A percentile compares a stretch with the other conserved stretches of the same genome.
Conservation (phyloP, 2,329 filamentous ascomycete genomes). For the Lachnellula hyalina region DNA sequence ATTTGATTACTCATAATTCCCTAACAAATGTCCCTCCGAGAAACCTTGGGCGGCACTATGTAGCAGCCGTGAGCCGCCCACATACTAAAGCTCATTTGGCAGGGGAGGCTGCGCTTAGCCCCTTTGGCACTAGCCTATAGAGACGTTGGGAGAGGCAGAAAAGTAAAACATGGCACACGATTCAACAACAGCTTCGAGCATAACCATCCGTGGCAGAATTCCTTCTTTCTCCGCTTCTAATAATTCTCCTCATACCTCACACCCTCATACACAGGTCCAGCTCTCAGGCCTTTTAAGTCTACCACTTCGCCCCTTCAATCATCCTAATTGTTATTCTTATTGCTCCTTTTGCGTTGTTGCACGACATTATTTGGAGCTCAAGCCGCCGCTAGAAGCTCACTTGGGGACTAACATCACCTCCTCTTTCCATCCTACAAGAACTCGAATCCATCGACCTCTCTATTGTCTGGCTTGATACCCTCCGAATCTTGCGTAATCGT, state of each 20-base stretch:
- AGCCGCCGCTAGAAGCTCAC: too few relatives aligned
- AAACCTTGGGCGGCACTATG: too few relatives aligned
- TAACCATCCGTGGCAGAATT: too few relatives aligned
- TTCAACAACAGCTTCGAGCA: too few relatives aligned
- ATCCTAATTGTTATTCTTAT: background rate
- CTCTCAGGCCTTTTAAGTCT: background rate
- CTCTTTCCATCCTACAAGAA: background rate
- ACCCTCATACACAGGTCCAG: background rate
- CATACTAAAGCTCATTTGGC: too few relatives aligned
- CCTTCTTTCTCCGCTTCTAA: slow-evolving; percentile 2
- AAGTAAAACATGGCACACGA: too few relatives aligned
- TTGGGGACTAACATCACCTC: background rate
- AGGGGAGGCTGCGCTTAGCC: background rate
- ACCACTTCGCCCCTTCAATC: background rate
- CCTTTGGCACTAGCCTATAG: background rate
- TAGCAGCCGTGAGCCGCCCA: too few relatives aligned
- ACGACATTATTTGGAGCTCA: slow-evolving; percentile 3
- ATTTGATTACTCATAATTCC: too few relatives aligned
- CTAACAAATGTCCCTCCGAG: too few relatives aligned
- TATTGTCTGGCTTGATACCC: slow-evolving; percentile 7
- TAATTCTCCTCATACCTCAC: background rate
- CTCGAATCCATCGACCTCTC: too few relatives aligned
- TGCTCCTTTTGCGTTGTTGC: background rate
- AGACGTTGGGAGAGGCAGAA: slow-evolving; percentile 3
- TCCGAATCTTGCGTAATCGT: slow-evolving; percentile 18